These are phyloP conservation scores for Lupinus albus DNA, from an alignment of 306 rosid genomes.

Conservation along the genomic window DNA sequence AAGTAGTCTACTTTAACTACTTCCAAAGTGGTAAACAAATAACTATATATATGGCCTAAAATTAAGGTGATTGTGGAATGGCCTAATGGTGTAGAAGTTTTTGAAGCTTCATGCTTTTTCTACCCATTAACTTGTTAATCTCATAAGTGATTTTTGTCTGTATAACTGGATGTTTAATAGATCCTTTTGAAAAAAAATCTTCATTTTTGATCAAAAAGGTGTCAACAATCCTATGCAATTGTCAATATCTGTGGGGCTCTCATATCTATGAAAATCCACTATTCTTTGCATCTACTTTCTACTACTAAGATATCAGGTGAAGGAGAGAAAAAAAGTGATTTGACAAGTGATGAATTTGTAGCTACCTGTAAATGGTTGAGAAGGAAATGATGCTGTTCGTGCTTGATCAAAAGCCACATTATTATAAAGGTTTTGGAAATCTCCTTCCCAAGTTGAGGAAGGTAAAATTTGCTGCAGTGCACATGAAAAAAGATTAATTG, in stretches of 20 bases:
- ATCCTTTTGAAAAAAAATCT: not conserved
- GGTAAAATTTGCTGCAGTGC: slow-evolving; percentile 62
- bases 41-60: not conserved
- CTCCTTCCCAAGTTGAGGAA: slow-evolving; percentile 64
- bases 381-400: slow-evolving; percentile 51
- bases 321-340: slow-evolving; percentile 29
- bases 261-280: slow-evolving; percentile 34
- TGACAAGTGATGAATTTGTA: slow-evolving; percentile 38
- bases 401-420: slow-evolving; percentile 57
- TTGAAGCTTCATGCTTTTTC: not conserved
- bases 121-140: not conserved
- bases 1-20: not conserved
- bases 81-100: too few relatives aligned
- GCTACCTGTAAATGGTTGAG: slow-evolving; percentile 74
- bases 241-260: slow-evolving; percentile 42
- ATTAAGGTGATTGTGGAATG: not conserved
- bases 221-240: not conserved
- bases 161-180: slow-evolving; percentile 19
- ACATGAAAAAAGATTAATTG: not conserved
- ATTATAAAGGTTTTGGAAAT: slow-evolving; percentile 56
- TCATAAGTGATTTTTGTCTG: not conserved
- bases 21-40: slow-evolving; percentile 3
- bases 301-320: slow-evolving; percentile 31
- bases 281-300: slow-evolving; percentile 29
- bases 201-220: slow-evolving; percentile 1